A percentile compares a stretch with the other conserved stretches of the same genome.
These are phyloP conservation scores for Neurospora sp. DNA, from an alignment of 495 filamentous ascomycete genomes.

Conservation along the genomic window DNA sequence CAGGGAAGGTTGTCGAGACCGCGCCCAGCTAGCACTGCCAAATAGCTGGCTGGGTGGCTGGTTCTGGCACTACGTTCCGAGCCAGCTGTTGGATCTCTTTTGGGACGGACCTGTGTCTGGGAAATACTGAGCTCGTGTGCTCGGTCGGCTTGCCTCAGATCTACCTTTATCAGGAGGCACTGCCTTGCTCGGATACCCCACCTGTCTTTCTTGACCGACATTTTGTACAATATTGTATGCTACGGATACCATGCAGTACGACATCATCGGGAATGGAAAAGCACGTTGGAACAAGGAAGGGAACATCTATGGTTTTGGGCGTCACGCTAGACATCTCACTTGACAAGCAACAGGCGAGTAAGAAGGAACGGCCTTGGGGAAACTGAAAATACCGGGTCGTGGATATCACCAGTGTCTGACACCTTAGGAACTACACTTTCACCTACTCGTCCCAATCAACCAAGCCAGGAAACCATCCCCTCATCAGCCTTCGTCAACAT, in stretches of 20 bases:
- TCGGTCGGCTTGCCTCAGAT: background rate
- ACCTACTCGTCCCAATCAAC: background rate
- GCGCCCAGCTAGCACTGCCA: background rate
- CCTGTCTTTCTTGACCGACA: background rate
- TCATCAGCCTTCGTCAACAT: background rate
- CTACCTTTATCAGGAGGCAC: background rate
- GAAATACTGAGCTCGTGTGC: background rate
- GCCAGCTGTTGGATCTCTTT: background rate
- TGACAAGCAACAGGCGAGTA: background rate
- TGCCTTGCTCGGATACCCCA: background rate
- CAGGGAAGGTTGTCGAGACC: background rate
- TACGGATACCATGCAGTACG: constrained; percentile 1
- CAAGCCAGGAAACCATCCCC: background rate
- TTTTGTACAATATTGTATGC: constrained; percentile 4
- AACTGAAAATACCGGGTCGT: background rate
- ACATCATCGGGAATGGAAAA: background rate
- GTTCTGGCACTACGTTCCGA: background rate
- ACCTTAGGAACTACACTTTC: background rate
- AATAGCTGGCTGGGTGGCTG: background rate
- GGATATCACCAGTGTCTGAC: background rate
- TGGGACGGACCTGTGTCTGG: background rate
- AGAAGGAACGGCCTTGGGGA: background rate
- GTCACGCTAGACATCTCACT: background rate
- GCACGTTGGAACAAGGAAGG: background rate
- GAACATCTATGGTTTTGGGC: background rate